A percentile compares a stretch with the other conserved stretches of the same genome.
Conservation (phyloP, 202 grass and related monocot genomes). For the Carex arenaria region DNA sequence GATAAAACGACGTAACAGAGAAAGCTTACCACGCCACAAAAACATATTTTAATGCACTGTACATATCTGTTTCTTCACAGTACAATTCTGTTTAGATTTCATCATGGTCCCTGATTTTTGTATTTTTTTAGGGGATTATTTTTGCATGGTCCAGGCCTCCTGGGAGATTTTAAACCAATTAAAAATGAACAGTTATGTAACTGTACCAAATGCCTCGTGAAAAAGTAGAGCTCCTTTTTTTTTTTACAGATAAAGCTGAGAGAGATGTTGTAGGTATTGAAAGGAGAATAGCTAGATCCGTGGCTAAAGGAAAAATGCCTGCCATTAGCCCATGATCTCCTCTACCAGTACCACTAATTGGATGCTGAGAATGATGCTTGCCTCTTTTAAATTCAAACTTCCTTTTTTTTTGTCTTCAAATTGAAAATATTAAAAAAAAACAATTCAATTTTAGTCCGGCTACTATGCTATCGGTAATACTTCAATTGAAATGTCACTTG, state of each 20-base stretch:
- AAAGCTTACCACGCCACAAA: background rate
- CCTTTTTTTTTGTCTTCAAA: background rate
- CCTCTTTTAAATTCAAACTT: background rate
- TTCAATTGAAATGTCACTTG: too few relatives aligned
- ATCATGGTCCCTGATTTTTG: constrained; percentile 4
- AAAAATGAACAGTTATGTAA: background rate
- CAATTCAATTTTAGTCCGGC: too few relatives aligned
- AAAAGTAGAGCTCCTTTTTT: constrained; percentile 25
- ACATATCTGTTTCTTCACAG: background rate
- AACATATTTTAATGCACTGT: background rate
- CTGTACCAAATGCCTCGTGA: constrained; percentile 6
- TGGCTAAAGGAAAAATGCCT: constrained; percentile 24
- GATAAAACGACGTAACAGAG: background rate
- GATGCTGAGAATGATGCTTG: background rate
- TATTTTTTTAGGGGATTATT: background rate
- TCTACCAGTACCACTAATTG: background rate
- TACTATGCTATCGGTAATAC: too few relatives aligned
- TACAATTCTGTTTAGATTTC: constrained; percentile 11
- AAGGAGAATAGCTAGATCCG: constrained; percentile 16
- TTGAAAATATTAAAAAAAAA: too few relatives aligned
- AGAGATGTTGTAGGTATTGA: background rate
- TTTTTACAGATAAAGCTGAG: constrained; percentile 23
- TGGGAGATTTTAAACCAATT: background rate
- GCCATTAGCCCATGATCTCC: constrained; percentile 5
- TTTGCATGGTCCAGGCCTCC: constrained; percentile 2